Percentiles rank a stretch among this genome's conserved stretches.
Conservation (phyloP, 225 moss, liverwort and hornwort species). For the Thuidium tamariscinum region DNA sequence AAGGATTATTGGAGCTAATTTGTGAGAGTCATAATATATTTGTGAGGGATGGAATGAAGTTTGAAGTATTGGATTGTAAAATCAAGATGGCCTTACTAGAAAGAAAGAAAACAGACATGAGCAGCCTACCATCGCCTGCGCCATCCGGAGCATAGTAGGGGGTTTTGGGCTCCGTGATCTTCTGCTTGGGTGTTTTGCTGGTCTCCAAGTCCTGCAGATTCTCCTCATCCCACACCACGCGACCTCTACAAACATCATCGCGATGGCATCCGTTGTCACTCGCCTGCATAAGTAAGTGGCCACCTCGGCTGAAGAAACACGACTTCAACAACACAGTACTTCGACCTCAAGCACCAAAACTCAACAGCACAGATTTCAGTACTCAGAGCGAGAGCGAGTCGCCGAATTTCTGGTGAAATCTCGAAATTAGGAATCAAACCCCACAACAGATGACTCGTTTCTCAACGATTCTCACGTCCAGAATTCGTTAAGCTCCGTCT, state of each 20-base stretch:
- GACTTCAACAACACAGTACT: neutral
- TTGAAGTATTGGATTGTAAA: neutral
- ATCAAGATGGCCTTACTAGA: neutral
- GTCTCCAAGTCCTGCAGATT: slow-evolving; percentile 76
- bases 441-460: neutral
- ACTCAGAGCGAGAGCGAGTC: neutral
- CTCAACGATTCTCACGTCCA: neutral
- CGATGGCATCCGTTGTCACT: slow-evolving; percentile 26
- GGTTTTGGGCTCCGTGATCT: slow-evolving; percentile 97
- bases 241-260: slow-evolving; percentile 58
- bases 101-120: neutral
- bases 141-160: slow-evolving; percentile 72
- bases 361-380: neutral
- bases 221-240: slow-evolving; percentile 96
- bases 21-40: neutral
- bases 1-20: neutral
- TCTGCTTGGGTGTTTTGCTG: slow-evolving; percentile 98
- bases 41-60: neutral
- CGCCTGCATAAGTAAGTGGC: slow-evolving; percentile 15
- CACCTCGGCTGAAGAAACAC: slow-evolving; percentile 15
- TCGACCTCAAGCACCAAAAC: neutral
- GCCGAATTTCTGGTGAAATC: neutral
- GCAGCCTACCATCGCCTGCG: slow-evolving; percentile 46
- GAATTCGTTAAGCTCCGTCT: neutral
- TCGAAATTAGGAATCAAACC: neutral